These are phyloP conservation scores for Chlorella sp. DNA, from an alignment of 139 green algal species.

Conservation along the genomic window DNA sequence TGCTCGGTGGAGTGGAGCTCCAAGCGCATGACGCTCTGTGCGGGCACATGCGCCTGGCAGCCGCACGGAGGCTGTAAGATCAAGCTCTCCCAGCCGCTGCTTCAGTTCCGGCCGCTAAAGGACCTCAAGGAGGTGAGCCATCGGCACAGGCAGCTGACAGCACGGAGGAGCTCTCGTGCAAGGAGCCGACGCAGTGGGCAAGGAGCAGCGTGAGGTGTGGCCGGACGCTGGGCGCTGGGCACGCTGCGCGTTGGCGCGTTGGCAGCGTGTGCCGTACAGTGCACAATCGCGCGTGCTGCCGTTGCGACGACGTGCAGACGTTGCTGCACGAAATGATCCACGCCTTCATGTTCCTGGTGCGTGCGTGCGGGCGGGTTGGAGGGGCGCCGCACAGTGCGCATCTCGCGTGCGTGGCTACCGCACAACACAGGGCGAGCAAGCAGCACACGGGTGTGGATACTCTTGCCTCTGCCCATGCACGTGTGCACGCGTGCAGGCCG, in stretches of 20 bases:
- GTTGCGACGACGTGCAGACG: conserved; percentile 24
- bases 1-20: conserved; percentile 73
- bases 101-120: conserved; percentile 40
- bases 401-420: too few relatives aligned
- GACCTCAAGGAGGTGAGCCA: conserved; percentile 3
- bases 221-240: neutral
- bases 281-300: neutral
- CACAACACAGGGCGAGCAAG: too few relatives aligned
- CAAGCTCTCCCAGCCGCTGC: conserved; percentile 66
- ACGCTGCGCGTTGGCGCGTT: conserved; percentile 21
- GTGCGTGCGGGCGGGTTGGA: too few relatives aligned
- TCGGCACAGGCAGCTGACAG: too few relatives aligned
- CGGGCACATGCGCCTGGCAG: conserved; percentile 53
- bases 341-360: conserved; percentile 50
- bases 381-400: too few relatives aligned
- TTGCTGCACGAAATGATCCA: conserved; percentile 90
- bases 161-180: too few relatives aligned
- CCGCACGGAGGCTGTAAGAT: conserved; percentile 54
- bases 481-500: neutral
- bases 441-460: too few relatives aligned
- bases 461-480: too few relatives aligned
- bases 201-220: too few relatives aligned
- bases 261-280: conserved; percentile 46
- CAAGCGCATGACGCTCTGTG: conserved; percentile 72
- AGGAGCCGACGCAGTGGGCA: too few relatives aligned